Evolutionary conservation across 257 asterid genomes (phyloP).

Genomic region (Lantana camara): DNA sequence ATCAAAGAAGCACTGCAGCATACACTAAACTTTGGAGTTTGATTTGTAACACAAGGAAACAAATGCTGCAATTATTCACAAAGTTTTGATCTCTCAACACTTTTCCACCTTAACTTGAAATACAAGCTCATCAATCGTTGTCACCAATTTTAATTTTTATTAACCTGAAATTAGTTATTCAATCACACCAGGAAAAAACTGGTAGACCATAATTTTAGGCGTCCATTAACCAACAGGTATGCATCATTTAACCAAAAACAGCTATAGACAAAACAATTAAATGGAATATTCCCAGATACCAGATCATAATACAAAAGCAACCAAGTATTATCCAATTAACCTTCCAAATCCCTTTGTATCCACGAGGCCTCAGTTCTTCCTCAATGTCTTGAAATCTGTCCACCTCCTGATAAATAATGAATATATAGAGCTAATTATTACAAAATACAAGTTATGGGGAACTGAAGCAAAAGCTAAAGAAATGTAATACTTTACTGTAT

Average conservation of each 20-base stretch:
- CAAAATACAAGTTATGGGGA: not conserved
- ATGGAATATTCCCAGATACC: not conserved
- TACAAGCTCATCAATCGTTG: not conserved
- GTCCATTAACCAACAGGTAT: conserved; percentile 4
- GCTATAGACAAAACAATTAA: not conserved
- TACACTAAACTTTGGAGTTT: not conserved
- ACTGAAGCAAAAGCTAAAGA: conserved; percentile 8
- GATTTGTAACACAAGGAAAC: not conserved
- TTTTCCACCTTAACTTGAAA: conserved; percentile 1
- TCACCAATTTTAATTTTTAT: conserved; percentile 8
- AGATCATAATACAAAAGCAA: conserved; percentile 26
- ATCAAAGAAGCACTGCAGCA: conserved; percentile 4
- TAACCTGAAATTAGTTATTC: conserved; percentile 11
- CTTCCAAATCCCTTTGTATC: conserved; percentile 96
- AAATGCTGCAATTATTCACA: conserved; percentile 1
- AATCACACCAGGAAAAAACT: conserved; percentile 7
- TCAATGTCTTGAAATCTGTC: conserved; percentile 86
- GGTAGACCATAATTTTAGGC: not conserved
- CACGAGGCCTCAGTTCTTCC: conserved; percentile 70
- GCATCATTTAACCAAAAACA: conserved; percentile 7
- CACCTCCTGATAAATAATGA: conserved; percentile 70
- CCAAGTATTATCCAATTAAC: conserved; percentile 39
- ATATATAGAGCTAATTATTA: conserved; percentile 17
- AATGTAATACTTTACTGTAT: not conserved
- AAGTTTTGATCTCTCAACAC: not conserved